Evolutionary conservation across 805 yeast species (phyloP).

Genomic region (Hanseniaspora lachancei): DNA sequence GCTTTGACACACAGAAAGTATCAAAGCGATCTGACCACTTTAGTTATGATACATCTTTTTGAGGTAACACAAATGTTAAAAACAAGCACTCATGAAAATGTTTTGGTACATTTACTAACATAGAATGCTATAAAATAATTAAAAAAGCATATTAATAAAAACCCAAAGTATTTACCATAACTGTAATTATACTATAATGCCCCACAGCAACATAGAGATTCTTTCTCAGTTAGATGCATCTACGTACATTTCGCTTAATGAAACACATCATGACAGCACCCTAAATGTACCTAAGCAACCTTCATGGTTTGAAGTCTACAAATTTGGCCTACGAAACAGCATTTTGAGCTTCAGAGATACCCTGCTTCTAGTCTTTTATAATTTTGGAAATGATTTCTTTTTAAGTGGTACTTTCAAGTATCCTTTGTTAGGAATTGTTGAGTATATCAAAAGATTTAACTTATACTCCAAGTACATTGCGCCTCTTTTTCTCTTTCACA

Average conservation of each 20-base stretch:
- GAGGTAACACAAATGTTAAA: too few relatives aligned
- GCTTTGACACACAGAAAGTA: background rate
- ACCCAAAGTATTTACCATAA: background rate
- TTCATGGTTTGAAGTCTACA: constrained; percentile 3
- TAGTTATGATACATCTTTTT: too few relatives aligned
- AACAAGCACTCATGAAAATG: too few relatives aligned
- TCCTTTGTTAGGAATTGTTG: constrained; percentile 23
- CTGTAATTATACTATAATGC: background rate
- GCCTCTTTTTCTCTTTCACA: constrained; percentile 18
- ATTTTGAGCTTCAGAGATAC: constrained; percentile 2
- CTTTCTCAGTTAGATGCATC: constrained; percentile 1
- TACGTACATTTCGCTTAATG: background rate
- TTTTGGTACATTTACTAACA: too few relatives aligned
- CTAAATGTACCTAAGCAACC: background rate
- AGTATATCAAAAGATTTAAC: constrained; percentile 16
- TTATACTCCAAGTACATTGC: constrained; percentile 23
- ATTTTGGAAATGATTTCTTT: constrained; percentile 16
- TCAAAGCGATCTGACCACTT: too few relatives aligned
- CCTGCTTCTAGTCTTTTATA: background rate
- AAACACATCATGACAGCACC: background rate
- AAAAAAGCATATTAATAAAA: background rate
- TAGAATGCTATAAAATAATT: too few relatives aligned
- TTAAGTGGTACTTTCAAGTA: constrained; percentile 16
- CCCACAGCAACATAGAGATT: background rate
- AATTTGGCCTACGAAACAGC: background rate